Base-by-base conservation (phyloP, 495 filamentous ascomycete species). In the Penicillium samsonianum region DNA sequence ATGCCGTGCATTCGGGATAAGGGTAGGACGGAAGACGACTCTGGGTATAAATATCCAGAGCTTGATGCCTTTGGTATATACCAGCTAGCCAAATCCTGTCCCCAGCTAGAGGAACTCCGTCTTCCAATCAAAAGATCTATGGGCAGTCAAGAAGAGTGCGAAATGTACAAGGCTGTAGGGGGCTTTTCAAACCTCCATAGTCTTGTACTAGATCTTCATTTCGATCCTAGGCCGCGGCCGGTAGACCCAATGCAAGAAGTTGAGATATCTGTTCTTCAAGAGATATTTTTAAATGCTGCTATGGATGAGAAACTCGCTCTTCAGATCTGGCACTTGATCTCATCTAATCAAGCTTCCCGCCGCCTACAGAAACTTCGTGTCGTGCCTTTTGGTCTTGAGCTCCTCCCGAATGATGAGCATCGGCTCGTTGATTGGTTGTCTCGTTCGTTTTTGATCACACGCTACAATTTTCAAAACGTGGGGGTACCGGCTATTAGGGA, bases 311-410 rank as follows among this genome's bases (percentile, higher is more conserved):
- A 30, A 4, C 54, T 62, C 3, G 54, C 54, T 33, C 28, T 46
- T n/a, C 43, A 31, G 12, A 54, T 58, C 20, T 62, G 59, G 54
- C 22, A 48, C 5, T 8, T 61, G 48, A 38, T 57, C 3, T 49
- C 26, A 4, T 11, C 30, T 2, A 45, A 43, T 11, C 22, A 55
- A 25, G 5, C 1, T 25, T 50, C 46, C 12, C 17, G 30, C 14
- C 26, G 19, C 26, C 22, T 50, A 8, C 17, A 1, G 19, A 22
- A 38, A 2, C 22, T 51, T 2, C 35, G 49, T 3, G 16, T 51
- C 7, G 1, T 40, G 12, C 33, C 35, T 25, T 28, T 51, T 23
- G 35, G 49, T 22, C 7, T 14, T 17, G 5, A 25, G 0, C 2
- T 10, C 6, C 5, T 26, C 12, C 35, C 14, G 2, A 12, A 40